Evolutionary conservation across 179 eudicot species (phyloP).

Genomic region (Beta lomatogona): DNA sequence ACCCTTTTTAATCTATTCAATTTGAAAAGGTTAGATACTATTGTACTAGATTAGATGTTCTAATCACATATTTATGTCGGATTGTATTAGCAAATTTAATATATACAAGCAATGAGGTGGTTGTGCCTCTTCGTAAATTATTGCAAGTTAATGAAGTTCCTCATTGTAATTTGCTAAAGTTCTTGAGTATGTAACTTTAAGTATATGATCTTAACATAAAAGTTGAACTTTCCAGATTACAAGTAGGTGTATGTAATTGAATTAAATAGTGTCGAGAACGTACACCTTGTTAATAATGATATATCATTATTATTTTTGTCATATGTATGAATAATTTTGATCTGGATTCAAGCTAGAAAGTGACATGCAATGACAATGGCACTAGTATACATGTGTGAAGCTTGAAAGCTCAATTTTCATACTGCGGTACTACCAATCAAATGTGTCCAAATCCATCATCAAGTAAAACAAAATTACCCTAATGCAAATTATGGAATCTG

Average conservation of each 20-base stretch:
- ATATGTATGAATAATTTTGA: background rate
- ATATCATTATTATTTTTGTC: background rate
- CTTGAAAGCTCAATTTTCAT: background rate
- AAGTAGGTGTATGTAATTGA: background rate
- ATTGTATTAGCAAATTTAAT: background rate
- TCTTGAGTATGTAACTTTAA: background rate
- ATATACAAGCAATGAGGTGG: background rate
- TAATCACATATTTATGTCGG: background rate
- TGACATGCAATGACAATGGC: constrained; percentile 31
- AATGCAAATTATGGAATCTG: too few species aligned
- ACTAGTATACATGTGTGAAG: constrained; percentile 23
- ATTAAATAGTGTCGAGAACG: background rate
- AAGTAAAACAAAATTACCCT: too few species aligned
- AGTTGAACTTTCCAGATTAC: background rate
- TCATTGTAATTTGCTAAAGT: background rate
- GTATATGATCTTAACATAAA: background rate
- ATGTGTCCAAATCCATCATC: background rate
- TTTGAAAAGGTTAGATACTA: background rate
- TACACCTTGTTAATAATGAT: background rate
- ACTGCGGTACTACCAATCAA: constrained; percentile 1
- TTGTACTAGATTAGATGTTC: background rate
- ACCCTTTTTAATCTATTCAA: background rate
- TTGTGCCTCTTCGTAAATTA: too few species aligned
- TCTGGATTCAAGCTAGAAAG: constrained; percentile 7
- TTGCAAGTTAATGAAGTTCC: too few species aligned